Evolutionary conservation across 1,139 yeast genomes (phyloP), one percentile per base, ranked within the genome.

Genomic region (Nakaseomyces glabratus): DNA sequence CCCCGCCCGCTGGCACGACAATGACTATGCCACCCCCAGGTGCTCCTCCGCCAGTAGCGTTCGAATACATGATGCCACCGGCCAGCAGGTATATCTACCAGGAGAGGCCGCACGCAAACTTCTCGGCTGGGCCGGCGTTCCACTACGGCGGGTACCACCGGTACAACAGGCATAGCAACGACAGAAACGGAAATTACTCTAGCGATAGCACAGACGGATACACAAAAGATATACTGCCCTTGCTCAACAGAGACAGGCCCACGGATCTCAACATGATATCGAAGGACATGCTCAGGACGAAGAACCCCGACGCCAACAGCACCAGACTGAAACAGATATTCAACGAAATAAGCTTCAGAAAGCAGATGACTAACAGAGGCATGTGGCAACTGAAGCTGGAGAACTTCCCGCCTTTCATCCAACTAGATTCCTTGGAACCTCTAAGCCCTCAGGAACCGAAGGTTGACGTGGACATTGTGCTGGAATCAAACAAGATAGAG

Each of bases 291-390:
- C 45, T 47, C 30, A 38, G 42, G 32, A 44, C 38, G 19, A 39
- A 14, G 7, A 21, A 21, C 9, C 22, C 7, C 14, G 29, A 41
- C 4, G 3, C 20, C 13, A 38, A 35, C 23, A 44, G 38, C 23
- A 42, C 42, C 23, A 42, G 46, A 21, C 26, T 49, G 36, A 47
- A 44, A 24, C 54, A 49, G 32, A 50, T 55, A 17, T 56, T 56
- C 35, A 55, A 54, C 36, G 60, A 56, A 39, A 42, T 39, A 12
- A 48, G 51, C 30, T 56, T 56, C 35, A 49, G 60, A 30, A 52
- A 45, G 31, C 60, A 56, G 38, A 56, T 55, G 60, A 52, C 58
- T 7, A 48, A 51, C 11, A 46, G 59, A 31, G 49, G 51, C n/a
- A 56, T 56, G 60, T 49, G 46, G 41, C 60, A 55, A 38, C 35